These are phyloP conservation scores for Termitomyces sp. DNA, from an alignment of 768 basidiomycete genomes.

Conservation along the genomic window DNA sequence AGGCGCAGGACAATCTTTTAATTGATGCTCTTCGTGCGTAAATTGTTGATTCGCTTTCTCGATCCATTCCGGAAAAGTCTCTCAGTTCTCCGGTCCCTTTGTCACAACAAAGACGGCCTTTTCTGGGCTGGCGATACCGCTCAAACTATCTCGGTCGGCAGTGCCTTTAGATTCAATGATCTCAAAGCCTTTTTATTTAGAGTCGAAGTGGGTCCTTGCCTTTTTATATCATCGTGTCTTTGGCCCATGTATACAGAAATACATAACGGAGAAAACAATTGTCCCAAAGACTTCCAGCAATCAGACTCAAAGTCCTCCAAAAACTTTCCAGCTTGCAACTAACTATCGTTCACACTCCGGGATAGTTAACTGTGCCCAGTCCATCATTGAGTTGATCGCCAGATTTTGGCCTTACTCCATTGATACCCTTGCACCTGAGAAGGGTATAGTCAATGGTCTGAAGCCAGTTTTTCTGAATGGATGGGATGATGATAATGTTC, in stretches of 20 bases:
- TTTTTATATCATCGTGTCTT: background rate
- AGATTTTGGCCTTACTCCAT: conserved; percentile 61
- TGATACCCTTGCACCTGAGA: conserved; percentile 50
- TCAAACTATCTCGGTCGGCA: conserved; percentile 70
- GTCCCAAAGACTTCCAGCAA: background rate
- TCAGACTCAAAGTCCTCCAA: conserved; percentile 9
- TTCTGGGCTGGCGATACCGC: conserved; percentile 83
- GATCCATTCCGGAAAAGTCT: background rate
- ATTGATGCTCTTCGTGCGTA: conserved; percentile 54
- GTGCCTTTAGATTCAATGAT: conserved; percentile 67
- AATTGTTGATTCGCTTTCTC: background rate
- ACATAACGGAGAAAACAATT: conserved; percentile 5
- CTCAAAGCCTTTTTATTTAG: conserved; percentile 62
- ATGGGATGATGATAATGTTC: conserved; percentile 35
- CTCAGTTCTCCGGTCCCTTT: conserved; percentile 57
- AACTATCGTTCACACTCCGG: conserved; percentile 74
- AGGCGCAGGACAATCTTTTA: conserved; percentile 67
- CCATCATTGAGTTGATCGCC: conserved; percentile 55
- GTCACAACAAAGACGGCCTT: conserved; percentile 56
- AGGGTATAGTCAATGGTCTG: conserved; percentile 44
- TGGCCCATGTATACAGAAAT: conserved; percentile 1
- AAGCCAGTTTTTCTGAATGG: conserved; percentile 55
- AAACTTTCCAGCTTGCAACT: conserved; percentile 49
- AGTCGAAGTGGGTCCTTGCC: conserved; percentile 41
- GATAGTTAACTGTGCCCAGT: conserved; percentile 68